Base-by-base conservation (phyloP, 768 basidiomycete genomes). In the Nidularia pulvinata region DNA sequence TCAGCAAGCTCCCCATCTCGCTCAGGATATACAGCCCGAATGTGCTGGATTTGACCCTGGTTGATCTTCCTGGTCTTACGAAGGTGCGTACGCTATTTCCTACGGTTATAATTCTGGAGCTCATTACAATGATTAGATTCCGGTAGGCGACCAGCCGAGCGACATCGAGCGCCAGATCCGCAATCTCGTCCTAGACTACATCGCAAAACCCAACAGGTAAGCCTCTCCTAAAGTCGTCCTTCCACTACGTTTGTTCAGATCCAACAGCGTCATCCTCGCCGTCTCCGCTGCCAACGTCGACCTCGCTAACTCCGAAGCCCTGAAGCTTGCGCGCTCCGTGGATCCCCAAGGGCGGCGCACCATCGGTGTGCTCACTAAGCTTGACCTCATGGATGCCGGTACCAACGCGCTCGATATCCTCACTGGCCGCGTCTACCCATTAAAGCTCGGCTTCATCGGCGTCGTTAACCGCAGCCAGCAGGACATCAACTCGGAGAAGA, bases 341-440 rank as follows among this genome's bases (percentile, higher is more conserved):
- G 97, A 99, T 63, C 92, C 96, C 0, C 93, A 97, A 70, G 95
- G 96, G 9, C 86, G 97, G 33, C 85, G 97, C 33, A 99, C 97
- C 10, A 93, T 98, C 52, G 97, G 97, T 49, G 91, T 99, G 16
- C 79, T 99, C 49, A 96, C 96, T 11, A 99, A 99, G 71, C 84
- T 98, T 34, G 97, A 99, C 72, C 81, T 99, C 46, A 99, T 99
- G 97, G 97, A 98, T 63, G 95, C 95, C 5, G 97, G 97, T 32
- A 99, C 97, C 35, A 98, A 99, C 68, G 97, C 97, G 19, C 75
- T 95, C 35, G 96, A 99, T 69, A 88, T 98, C 59, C 82, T 98
- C 36, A 98, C 93, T 0, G 97, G 97, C 39, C 89, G 96, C 55
- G 91, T 98, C 44, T 99, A 99, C 71, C 97, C 97, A 33, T 84